Percentiles rank a stretch among this genome's conserved stretches.
These are phyloP conservation scores for Ustilago esculenta DNA, from an alignment of 1,284 basidiomycete species.

Conservation along the genomic window DNA sequence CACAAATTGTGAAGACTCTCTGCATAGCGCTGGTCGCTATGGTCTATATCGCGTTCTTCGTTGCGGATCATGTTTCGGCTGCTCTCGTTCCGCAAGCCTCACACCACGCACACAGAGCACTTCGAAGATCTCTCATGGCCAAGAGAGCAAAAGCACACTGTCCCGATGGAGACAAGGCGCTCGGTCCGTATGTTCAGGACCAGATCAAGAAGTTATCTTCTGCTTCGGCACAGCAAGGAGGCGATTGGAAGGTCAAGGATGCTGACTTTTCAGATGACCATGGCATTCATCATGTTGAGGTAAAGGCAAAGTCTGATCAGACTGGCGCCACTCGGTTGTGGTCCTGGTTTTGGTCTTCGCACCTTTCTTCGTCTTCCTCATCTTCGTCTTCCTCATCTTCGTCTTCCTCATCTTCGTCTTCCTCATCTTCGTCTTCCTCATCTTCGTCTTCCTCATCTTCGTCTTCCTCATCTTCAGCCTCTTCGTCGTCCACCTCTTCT, in stretches of 20 bases:
- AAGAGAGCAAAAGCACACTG: slow-evolving; percentile 6
- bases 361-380: slow-evolving; percentile 21
- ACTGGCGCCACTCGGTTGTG: slow-evolving; percentile 15
- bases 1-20: not conserved
- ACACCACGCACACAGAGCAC: not conserved
- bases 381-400: no score
- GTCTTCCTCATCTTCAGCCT: no score
- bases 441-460: no score
- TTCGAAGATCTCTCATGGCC: slow-evolving; percentile 3
- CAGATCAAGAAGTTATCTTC: slow-evolving; percentile 17
- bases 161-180: not conserved
- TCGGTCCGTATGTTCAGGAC: slow-evolving; percentile 2
- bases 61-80: not conserved
- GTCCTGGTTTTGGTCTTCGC: slow-evolving; percentile 34
- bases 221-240: slow-evolving; percentile 11
- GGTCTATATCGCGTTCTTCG: not conserved
- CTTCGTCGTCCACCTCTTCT: slow-evolving; percentile 12
- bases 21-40: slow-evolving; percentile 39
- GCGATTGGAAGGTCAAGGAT: not conserved
- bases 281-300: slow-evolving; percentile 7
- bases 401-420: no score
- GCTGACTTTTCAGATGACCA: not conserved
- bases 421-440: no score
- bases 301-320: slow-evolving; percentile 14
- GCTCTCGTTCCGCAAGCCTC: not conserved